Evolutionary conservation across 306 rosid species (phyloP), one percentile per base, ranked within the genome.

Genomic region (Vigna radiata): DNA sequence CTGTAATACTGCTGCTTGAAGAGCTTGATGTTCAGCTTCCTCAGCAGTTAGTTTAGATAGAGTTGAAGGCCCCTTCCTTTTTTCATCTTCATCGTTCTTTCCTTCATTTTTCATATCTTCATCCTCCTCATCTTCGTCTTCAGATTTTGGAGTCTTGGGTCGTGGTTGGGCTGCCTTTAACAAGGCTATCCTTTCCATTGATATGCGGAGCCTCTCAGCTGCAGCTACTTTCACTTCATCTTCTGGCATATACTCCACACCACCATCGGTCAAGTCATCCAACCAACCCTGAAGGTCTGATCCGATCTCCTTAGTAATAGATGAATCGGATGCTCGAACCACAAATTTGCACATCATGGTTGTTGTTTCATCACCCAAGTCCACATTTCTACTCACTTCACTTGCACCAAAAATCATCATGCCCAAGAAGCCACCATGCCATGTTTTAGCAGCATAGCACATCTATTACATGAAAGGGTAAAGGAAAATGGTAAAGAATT

Each of bases 321-420:
- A 90, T 43, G 96, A 90, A 62, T 95, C 98, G 6, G 99, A 95
- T 72, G 97, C 99, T 75, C 99, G 90, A 37, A 95, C 93, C 8
- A 95, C 96, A 54, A 95, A 95, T 83, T 95, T 95, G 89, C 98
- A 92, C 80, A 95, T 36, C 99, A 95, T 95, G 71, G 96, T 88
- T 0, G 99, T 95, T 8, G 98, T 95, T 80, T 95, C 99, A 64
- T 95, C 99, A 47, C 99, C 99, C 83, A 95, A 81, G 85, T 95
- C 99, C 70, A 95, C 87, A 16, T 95, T 92, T 89, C 99, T 88
- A 81, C 99, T 95, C 72, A 95, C 99, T 85, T 95, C 98, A 81
- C 99, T 95, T 52, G 99, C 97, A 81, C 99, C 99, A 69, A 95
- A 95, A 77, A 95, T 88, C 99, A 95, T 88, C 97, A 95, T 41